Conservation (phyloP, 345 rosid species). For the Gossypium turneri region DNA sequence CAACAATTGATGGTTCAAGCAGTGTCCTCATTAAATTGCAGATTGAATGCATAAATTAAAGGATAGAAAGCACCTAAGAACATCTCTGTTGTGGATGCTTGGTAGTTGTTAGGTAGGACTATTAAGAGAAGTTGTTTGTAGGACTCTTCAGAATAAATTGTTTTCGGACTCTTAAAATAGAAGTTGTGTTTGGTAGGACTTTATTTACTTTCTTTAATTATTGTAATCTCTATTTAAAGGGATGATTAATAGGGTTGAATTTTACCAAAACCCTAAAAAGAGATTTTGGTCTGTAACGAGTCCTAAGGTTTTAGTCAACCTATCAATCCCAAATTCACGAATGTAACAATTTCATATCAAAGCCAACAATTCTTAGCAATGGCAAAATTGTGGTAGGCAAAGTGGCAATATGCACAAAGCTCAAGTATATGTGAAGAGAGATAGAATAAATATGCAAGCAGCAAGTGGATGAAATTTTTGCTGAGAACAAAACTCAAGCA, state of each 20-base stretch:
- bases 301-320: not conserved
- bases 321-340: not conserved
- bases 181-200: too few relatives aligned
- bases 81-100: not conserved
- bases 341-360: not conserved
- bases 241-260: not conserved
- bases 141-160: too few relatives aligned
- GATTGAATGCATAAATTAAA: not conserved
- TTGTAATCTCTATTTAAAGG: too few relatives aligned
- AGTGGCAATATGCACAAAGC: not conserved
- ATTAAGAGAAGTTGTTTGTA: too few relatives aligned
- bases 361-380: not conserved
- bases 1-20: not conserved
- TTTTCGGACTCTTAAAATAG: too few relatives aligned
- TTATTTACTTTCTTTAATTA: too few relatives aligned
- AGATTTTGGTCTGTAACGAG: not conserved
- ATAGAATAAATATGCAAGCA: not conserved
- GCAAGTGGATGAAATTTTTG: too few relatives aligned
- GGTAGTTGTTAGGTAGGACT: not conserved
- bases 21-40: not conserved
- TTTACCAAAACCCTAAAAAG: not conserved
- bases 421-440: not conserved
- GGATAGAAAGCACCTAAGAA: not conserved
- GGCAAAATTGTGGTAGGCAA: not conserved
- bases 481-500: too few relatives aligned